Evolutionary conservation across 2,329 filamentous ascomycete species (phyloP).

Genomic region (Fonsecaea pugnacius): DNA sequence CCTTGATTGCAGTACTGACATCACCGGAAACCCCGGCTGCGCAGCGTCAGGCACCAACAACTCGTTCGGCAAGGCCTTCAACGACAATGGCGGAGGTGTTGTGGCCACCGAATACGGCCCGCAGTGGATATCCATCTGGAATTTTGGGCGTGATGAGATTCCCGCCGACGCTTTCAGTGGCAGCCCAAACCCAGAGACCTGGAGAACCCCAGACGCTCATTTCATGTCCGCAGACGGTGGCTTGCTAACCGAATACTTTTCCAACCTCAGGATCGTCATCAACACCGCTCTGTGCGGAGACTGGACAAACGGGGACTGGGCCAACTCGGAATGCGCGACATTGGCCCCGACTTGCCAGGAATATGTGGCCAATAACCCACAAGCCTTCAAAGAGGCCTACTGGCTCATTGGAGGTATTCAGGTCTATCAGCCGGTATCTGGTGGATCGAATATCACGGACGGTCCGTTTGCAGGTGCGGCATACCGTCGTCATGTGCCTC

Average conservation of each 20-base stretch:
- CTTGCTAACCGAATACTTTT: slow-evolving; percentile 47
- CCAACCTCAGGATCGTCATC: slow-evolving; percentile 51
- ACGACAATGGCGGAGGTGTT: slow-evolving; percentile 60
- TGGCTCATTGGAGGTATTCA: slow-evolving; percentile 74
- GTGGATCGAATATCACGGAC: not conserved
- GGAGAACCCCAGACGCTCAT: slow-evolving; percentile 53
- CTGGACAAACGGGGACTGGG: slow-evolving; percentile 59
- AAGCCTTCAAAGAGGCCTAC: slow-evolving; percentile 71
- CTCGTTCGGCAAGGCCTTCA: slow-evolving; percentile 60
- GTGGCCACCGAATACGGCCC: slow-evolving; percentile 77
- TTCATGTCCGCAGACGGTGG: slow-evolving; percentile 48
- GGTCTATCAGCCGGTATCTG: slow-evolving; percentile 55
- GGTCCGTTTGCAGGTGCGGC: not conserved
- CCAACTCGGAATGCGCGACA: slow-evolving; percentile 59
- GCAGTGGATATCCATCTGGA: slow-evolving; percentile 74
- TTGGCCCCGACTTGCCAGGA: slow-evolving; percentile 68
- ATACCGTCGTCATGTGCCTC: not conserved
- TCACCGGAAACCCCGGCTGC: slow-evolving; percentile 45
- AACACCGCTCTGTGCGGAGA: slow-evolving; percentile 61
- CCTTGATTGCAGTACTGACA: slow-evolving; percentile 41
- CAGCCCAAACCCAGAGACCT: slow-evolving; percentile 45
- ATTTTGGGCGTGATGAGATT: slow-evolving; percentile 50
- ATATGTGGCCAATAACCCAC: slow-evolving; percentile 70
- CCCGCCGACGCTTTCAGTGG: slow-evolving; percentile 51
- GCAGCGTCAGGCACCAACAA: slow-evolving; percentile 42